A percentile compares a stretch with the other conserved stretches of the same genome.
Evolutionary conservation across 2,329 filamentous ascomycete species (phyloP).

Genomic region (Pseudophaeomoniella oleicola): DNA sequence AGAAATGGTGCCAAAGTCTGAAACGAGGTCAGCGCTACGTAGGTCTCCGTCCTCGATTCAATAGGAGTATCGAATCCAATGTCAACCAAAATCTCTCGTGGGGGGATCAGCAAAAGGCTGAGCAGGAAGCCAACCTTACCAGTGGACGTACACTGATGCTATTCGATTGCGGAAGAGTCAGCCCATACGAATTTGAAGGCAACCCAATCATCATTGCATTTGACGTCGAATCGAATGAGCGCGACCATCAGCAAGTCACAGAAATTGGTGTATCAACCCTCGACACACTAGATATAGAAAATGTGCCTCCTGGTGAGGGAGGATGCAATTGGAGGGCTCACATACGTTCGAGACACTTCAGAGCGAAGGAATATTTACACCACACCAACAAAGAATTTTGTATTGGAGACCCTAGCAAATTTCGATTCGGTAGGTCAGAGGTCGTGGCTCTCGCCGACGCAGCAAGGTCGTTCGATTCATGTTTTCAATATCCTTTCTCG

Average conservation of each 20-base stretch:
- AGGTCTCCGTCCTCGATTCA: constrained; percentile 39
- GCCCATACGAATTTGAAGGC: constrained; percentile 33
- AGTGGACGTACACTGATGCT: constrained; percentile 14
- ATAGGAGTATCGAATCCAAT: constrained; percentile 4
- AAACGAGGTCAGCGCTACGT: constrained; percentile 56
- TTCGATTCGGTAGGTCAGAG: constrained; percentile 53
- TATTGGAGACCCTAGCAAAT: constrained; percentile 58
- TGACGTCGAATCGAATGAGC: constrained; percentile 73
- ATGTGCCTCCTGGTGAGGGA: constrained; percentile 42
- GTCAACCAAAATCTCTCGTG: constrained; percentile 10
- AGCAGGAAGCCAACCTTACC: constrained; percentile 12
- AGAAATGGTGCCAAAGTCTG: constrained; percentile 39
- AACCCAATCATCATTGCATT: constrained; percentile 60
- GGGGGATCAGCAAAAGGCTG: constrained; percentile 12
- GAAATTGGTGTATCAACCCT: constrained; percentile 76
- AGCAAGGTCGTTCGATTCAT: constrained; percentile 31
- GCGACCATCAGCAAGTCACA: constrained; percentile 50
- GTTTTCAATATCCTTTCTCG: constrained; percentile 44
- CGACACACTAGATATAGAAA: constrained; percentile 49
- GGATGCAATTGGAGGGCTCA: constrained; percentile 52
- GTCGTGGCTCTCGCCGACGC: constrained; percentile 33
- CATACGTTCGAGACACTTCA: constrained; percentile 61
- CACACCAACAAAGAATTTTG: constrained; percentile 56
- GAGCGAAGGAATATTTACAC: constrained; percentile 53
- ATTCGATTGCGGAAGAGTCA: constrained; percentile 31